Percentiles rank a stretch among this genome's conserved stretches.
phyloP scores from a whole-genome alignment of 2,329 filamentous ascomycete genomes.

The Apiospora kogelbergensis region DNA sequence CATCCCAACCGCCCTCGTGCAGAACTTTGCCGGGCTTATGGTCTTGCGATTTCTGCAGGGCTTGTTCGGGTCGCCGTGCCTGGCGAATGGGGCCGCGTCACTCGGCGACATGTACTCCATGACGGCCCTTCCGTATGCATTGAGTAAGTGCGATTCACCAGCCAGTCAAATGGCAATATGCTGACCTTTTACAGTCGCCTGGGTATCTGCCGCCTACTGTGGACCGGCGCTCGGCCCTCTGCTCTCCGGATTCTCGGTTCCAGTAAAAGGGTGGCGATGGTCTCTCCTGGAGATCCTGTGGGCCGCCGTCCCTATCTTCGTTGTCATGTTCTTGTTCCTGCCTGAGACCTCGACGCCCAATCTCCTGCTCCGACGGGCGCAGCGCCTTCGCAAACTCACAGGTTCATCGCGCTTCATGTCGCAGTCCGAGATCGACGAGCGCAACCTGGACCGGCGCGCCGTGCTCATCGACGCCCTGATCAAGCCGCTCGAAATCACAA shows the following conservation, averaged over 20 bases:
- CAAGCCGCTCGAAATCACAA: conserved; percentile 22
- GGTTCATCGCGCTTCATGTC: conserved; percentile 43
- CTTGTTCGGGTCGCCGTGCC: conserved; percentile 37
- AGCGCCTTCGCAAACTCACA: conserved; percentile 42
- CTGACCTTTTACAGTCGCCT: conserved; percentile 45
- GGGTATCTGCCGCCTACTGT: conserved; percentile 55
- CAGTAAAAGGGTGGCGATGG: conserved; percentile 48
- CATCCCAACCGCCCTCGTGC: conserved; percentile 51
- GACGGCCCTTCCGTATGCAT: conserved; percentile 54
- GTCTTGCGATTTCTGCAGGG: conserved; percentile 52
- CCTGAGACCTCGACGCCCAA: conserved; percentile 55
- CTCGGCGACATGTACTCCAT: conserved; percentile 38
- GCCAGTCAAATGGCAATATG: not conserved
- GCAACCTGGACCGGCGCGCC: conserved; percentile 42
- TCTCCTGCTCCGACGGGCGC: conserved; percentile 53
- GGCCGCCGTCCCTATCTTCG: conserved; percentile 35
- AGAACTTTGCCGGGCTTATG: conserved; percentile 53
- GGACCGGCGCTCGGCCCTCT: conserved; percentile 49
- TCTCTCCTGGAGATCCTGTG: conserved; percentile 50
- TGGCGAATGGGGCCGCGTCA: conserved; percentile 29
- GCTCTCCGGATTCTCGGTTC: conserved; percentile 45
- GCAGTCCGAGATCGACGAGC: conserved; percentile 53
- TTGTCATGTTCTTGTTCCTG: conserved; percentile 50
- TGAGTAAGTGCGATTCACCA: not conserved
- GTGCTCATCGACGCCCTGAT: conserved; percentile 45